phyloP scores from a whole-genome alignment of 2,329 filamentous ascomycete genomes.

The Aureobasidium sp. region DNA sequence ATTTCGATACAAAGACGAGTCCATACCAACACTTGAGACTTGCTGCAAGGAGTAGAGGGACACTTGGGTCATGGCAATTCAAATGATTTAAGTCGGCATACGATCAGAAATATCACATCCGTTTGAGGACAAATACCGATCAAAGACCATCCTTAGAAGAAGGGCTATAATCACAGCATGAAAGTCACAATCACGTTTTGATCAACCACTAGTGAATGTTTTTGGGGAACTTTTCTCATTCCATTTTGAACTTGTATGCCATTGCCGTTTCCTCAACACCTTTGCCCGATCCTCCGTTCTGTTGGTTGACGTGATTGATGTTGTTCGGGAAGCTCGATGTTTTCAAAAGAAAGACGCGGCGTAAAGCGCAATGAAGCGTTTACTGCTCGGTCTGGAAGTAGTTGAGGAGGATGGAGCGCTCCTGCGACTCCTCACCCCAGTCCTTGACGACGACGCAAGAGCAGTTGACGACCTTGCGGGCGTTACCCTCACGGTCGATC shows the following conservation, averaged over 20 bases:
- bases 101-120: neutral
- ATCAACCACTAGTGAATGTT: neutral
- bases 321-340: constrained; percentile 4
- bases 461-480: constrained; percentile 99
- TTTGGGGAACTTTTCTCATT: constrained; percentile 7
- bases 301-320: neutral
- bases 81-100: constrained; percentile 20
- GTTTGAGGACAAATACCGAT: neutral
- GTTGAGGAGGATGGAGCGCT: constrained; percentile 98
- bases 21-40: constrained; percentile 48
- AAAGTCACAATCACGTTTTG: neutral
- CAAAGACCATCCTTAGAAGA: too few species aligned
- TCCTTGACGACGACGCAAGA: constrained; percentile 99
- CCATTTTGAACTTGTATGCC: constrained; percentile 12
- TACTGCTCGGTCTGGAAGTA: constrained; percentile 90
- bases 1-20: constrained; percentile 49
- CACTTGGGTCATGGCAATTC: constrained; percentile 35
- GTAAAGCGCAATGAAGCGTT: constrained; percentile 19
- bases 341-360: neutral
- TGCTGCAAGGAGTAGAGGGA: constrained; percentile 30
- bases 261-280: neutral
- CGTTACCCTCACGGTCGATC: constrained; percentile 97
- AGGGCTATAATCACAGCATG: neutral
- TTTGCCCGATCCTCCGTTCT: constrained; percentile 4
- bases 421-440: constrained; percentile 99